phyloP scores from a whole-genome alignment of 2,329 filamentous ascomycete genomes.

The Pyricularia grisea region DNA sequence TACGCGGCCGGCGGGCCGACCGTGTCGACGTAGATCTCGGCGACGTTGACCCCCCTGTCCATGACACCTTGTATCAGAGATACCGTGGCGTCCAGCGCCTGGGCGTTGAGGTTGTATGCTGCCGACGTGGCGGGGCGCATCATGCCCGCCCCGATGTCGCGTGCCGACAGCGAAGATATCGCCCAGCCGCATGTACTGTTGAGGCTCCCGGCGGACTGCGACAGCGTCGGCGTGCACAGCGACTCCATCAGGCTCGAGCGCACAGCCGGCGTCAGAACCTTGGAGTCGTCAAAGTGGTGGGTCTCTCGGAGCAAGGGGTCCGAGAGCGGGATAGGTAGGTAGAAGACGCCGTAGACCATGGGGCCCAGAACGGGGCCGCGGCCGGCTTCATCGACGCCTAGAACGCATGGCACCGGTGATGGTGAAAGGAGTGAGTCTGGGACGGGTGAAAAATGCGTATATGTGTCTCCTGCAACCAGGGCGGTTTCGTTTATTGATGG shows the following conservation, averaged over 20 bases:
- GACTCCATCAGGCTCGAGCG: slow-evolving; percentile 61
- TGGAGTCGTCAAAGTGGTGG: slow-evolving; percentile 91
- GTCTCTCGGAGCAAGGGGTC: slow-evolving; percentile 66
- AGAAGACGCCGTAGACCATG: slow-evolving; percentile 53
- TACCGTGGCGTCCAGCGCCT: slow-evolving; percentile 88
- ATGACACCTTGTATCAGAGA: slow-evolving; percentile 71
- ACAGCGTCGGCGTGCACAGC: slow-evolving; percentile 49
- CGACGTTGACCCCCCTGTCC: slow-evolving; percentile 68
- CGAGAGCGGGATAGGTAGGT: slow-evolving; percentile 60
- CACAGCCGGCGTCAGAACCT: slow-evolving; percentile 74
- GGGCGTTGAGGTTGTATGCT: slow-evolving; percentile 86
- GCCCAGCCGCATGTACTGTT: slow-evolving; percentile 68
- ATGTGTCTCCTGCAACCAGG: slow-evolving; percentile 57
- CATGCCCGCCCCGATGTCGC: slow-evolving; percentile 75
- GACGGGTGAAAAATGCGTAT: slow-evolving; percentile 62
- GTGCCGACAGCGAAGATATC: slow-evolving; percentile 68
- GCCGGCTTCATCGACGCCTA: slow-evolving; percentile 91
- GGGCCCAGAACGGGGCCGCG: slow-evolving; percentile 85
- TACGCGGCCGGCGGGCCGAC: slow-evolving; percentile 76
- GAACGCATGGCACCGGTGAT: slow-evolving; percentile 51
- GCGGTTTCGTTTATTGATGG: slow-evolving; percentile 53
- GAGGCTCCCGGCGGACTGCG: slow-evolving; percentile 28
- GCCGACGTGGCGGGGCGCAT: slow-evolving; percentile 46
- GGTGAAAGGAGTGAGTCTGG: slow-evolving; percentile 49
- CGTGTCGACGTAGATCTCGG: slow-evolving; percentile 91